Conservation (phyloP, 192 early-diverging fungal genomes). For the Coemansia sp. region DNA sequence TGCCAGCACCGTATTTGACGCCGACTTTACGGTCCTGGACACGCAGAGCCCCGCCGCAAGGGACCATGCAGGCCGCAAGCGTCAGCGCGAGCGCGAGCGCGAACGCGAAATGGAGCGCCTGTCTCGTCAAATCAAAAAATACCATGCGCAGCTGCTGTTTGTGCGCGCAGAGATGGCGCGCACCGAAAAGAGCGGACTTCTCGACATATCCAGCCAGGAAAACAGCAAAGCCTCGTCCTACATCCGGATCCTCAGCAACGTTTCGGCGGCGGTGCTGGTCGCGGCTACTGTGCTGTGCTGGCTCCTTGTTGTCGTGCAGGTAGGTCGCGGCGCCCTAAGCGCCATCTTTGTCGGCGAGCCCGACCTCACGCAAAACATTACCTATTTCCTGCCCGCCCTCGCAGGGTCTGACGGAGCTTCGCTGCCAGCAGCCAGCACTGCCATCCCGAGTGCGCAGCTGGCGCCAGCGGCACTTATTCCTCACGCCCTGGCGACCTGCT, state of each 20-base stretch:
- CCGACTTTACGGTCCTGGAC: slow-evolving; percentile 5
- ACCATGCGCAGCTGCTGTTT: slow-evolving; percentile 40
- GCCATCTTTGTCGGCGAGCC: slow-evolving; percentile 51
- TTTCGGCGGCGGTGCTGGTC: slow-evolving; percentile 18
- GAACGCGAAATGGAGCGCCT: slow-evolving; percentile 43
- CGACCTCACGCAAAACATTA: slow-evolving; percentile 36
- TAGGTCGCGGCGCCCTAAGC: slow-evolving; percentile 46
- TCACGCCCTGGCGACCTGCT: slow-evolving; percentile 19
- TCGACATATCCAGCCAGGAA: background rate
- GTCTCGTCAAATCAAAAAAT: slow-evolving; percentile 38
- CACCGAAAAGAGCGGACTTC: slow-evolving; percentile 28
- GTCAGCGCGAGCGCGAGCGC: slow-evolving; percentile 18
- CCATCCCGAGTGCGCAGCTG: background rate
- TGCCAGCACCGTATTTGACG: slow-evolving; percentile 8
- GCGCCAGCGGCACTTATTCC: background rate
- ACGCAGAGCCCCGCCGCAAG: slow-evolving; percentile 10
- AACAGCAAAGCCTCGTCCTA: background rate
- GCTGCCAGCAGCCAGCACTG: background rate
- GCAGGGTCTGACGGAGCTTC: background rate
- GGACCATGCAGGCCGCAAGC: slow-evolving; percentile 5
- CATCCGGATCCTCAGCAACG: background rate
- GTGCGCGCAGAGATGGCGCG: slow-evolving; percentile 34
- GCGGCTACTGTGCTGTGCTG: slow-evolving; percentile 35
- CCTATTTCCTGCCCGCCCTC: slow-evolving; percentile 44
- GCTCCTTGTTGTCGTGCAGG: slow-evolving; percentile 48